A percentile compares a stretch with the other conserved stretches of the same genome.
phyloP scores from a whole-genome alignment of 2,329 filamentous ascomycete species.

The Colletotrichum lupini region DNA sequence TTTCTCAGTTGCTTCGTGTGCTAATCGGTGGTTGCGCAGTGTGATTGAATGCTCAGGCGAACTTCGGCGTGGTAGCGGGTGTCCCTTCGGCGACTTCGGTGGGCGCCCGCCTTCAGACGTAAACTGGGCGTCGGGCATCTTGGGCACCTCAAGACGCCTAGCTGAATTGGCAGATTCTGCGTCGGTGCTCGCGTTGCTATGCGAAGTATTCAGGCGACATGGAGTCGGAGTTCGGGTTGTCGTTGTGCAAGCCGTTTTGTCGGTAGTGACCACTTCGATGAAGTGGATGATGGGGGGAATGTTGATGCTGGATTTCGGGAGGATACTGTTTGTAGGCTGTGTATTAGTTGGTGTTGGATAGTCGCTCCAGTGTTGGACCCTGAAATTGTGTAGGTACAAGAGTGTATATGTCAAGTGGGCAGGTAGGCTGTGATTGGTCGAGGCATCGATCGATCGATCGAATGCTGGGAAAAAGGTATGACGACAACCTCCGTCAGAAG shows the following conservation, averaged over 20 bases:
- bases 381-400: conserved; percentile 17
- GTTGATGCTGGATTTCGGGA: neutral
- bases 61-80: conserved; percentile 56
- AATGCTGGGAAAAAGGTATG: conserved; percentile 21
- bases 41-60: conserved; percentile 60
- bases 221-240: neutral
- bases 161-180: neutral
- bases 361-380: neutral
- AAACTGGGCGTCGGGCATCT: conserved; percentile 45
- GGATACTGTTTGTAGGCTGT: neutral
- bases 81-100: conserved; percentile 44
- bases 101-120: conserved; percentile 39
- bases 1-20: conserved; percentile 51
- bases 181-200: neutral
- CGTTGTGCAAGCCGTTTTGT: conserved; percentile 8
- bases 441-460: conserved; percentile 48
- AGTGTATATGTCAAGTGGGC: conserved; percentile 9
- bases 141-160: conserved; percentile 34
- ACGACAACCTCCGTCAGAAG: conserved; percentile 20
- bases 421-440: conserved; percentile 40
- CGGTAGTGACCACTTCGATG: neutral
- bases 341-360: neutral
- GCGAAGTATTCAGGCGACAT: neutral
- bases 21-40: conserved; percentile 56
- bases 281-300: neutral